Conservation (phyloP, 306 rosid genomes). For the Trifolium fragiferum region DNA sequence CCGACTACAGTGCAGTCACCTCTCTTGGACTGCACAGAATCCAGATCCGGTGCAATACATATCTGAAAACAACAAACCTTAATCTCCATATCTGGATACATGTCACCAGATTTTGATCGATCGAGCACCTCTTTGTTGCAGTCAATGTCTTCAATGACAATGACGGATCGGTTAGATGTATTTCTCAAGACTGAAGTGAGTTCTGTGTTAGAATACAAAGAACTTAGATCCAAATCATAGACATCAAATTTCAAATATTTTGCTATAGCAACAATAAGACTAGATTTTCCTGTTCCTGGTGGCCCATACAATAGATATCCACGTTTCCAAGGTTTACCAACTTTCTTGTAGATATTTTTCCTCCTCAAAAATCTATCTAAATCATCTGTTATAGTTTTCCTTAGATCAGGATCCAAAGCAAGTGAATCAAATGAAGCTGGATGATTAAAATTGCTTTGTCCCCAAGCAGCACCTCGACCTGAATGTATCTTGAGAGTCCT, state of each 20-base stretch:
- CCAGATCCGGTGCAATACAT: too few species aligned
- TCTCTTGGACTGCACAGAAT: too few species aligned
- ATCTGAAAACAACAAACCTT: conserved; percentile 16
- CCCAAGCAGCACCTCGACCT: not conserved
- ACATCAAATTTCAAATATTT: conserved; percentile 50
- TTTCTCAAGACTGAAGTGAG: conserved; percentile 31
- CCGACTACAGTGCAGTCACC: too few species aligned
- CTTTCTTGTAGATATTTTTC: conserved; percentile 47
- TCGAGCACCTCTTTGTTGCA: conserved; percentile 43
- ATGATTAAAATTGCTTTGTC: conserved; percentile 29
- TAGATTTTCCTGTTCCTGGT: conserved; percentile 57
- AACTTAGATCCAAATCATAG: conserved; percentile 48
- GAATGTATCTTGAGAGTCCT: conserved; percentile 35
- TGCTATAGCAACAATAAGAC: conserved; percentile 51
- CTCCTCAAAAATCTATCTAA: conserved; percentile 45
- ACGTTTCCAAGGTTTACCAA: conserved; percentile 58
- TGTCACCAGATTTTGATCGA: not conserved
- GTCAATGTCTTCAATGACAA: conserved; percentile 58
- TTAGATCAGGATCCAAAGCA: conserved; percentile 47
- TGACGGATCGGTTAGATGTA: conserved; percentile 44
- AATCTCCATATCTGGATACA: too few species aligned
- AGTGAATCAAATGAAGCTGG: conserved; percentile 48
- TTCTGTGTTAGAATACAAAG: not conserved
- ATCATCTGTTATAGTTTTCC: conserved; percentile 34
- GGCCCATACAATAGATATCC: conserved; percentile 51